Evolutionary conservation across 2,329 filamentous ascomycete species (phyloP).

Genomic region (Cordyceps militaris): DNA sequence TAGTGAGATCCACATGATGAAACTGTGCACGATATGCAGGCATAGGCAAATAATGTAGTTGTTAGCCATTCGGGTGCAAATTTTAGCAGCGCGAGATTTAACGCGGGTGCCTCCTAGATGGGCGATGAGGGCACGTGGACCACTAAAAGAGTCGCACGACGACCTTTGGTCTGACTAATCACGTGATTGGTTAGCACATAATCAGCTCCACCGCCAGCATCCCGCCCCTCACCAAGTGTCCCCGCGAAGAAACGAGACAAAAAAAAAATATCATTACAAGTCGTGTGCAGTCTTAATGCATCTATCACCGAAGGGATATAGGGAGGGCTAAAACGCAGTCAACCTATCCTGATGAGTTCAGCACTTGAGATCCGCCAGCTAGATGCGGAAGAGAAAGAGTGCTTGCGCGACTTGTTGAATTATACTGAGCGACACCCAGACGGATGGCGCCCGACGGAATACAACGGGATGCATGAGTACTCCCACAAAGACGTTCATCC

Average conservation of each 20-base stretch:
- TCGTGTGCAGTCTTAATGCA: background rate
- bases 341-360: background rate
- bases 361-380: background rate
- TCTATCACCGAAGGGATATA: background rate
- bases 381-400: background rate
- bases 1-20: background rate
- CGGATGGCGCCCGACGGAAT: background rate
- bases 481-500: background rate
- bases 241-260: background rate
- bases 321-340: background rate
- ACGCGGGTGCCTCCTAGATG: no score
- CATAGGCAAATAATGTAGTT: background rate
- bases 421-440: background rate
- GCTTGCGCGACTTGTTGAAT: background rate
- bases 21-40: background rate
- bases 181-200: background rate
- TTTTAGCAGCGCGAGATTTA: no score
- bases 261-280: background rate
- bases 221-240: background rate
- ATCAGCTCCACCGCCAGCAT: background rate
- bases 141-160: background rate
- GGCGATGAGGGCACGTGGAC: no score
- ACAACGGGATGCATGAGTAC: background rate
- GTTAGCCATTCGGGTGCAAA: background rate
- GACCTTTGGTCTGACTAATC: background rate